Base-by-base conservation (phyloP, 225 moss, liverwort and hornwort genomes). In the Sphagnum contortum region DNA sequence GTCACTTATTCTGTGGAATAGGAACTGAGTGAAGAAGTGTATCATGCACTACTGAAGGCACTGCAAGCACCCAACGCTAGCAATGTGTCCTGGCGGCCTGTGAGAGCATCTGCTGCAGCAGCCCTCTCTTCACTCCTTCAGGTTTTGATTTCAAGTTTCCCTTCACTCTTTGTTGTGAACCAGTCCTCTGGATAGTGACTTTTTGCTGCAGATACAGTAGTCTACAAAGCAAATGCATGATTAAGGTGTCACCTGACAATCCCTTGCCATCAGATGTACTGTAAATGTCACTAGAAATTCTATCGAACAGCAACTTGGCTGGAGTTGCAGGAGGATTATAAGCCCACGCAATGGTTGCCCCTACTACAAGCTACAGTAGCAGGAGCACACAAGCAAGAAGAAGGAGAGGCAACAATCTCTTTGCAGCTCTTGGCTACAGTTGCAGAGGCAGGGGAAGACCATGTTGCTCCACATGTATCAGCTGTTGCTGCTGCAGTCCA, bases 51-150 rank as follows among this genome's bases (percentile, higher is more conserved):
- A 64, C 70, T 94, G 64, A 91, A 91, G 80, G 79, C 85, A 62
- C 74, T 89, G 63, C 70, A 83, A 68, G 94, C 94, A 62, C 91
- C 91, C 49, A 89, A 91, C 77, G 76, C 71, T 66, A 81, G 87
- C 65, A 76, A 75, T 61, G 71, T 91, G 64, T 91, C 91, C 11
- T 94, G 94, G 94, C 79, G 94, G 12, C 94, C 89, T 45, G 94
- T 94, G 66, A 83, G 94, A 79, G 61, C 78, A 59, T 91, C 94
- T 67, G 87, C 91, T 64, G 94, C 91, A 74, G 94, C 87, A 72
- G 94, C 91, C 69, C 85, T 94, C 70, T 85, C 91, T 64, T 87
- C 94, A 60, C 91, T 94, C 62, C 81, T 94, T 70, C 94, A 94
- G 94, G 94, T 94, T 52, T 9, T 29, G 29, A 29, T 29, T 29